These are phyloP conservation scores for Ophiostoma populinum DNA, from an alignment of 2,329 filamentous ascomycete genomes.

Conservation along the genomic window DNA sequence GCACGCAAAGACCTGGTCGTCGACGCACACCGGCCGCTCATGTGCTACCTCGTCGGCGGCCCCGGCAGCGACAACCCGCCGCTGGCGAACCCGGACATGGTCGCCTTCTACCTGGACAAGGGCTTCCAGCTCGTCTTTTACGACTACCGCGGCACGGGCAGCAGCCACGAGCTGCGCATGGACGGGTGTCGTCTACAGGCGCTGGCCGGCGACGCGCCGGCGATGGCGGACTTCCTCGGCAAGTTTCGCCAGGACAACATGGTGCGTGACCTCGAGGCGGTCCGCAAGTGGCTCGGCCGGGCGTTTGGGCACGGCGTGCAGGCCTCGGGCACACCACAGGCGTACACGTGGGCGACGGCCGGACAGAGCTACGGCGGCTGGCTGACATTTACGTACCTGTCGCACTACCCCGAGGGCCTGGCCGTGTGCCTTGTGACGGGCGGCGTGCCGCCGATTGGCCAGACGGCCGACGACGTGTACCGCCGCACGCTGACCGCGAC, in stretches of 20 bases:
- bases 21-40: too few species aligned
- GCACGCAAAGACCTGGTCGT: too few species aligned
- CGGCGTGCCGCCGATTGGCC: conserved; percentile 47
- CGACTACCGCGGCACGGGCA: conserved; percentile 56
- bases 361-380: conserved; percentile 64
- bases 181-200: conserved; percentile 12
- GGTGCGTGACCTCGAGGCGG: conserved; percentile 54
- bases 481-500: conserved; percentile 38
- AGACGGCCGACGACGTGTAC: conserved; percentile 45
- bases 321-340: conserved; percentile 41
- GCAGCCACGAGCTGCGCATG: conserved; percentile 44
- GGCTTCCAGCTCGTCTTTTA: conserved; percentile 53
- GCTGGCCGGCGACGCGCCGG: not conserved
- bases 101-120: conserved; percentile 40
- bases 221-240: conserved; percentile 1
- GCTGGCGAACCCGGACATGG: conserved; percentile 21
- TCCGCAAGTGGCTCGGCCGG: conserved; percentile 40
- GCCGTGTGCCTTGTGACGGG: conserved; percentile 48
- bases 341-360: not conserved
- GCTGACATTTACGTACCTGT: conserved; percentile 54
- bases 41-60: conserved; percentile 52
- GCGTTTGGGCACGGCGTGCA: conserved; percentile 13
- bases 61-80: conserved; percentile 37
- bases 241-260: conserved; percentile 56
- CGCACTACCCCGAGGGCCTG: conserved; percentile 42